Conservation (phyloP, 2,329 filamentous ascomycete genomes). For the Metarhizium rileyi region DNA sequence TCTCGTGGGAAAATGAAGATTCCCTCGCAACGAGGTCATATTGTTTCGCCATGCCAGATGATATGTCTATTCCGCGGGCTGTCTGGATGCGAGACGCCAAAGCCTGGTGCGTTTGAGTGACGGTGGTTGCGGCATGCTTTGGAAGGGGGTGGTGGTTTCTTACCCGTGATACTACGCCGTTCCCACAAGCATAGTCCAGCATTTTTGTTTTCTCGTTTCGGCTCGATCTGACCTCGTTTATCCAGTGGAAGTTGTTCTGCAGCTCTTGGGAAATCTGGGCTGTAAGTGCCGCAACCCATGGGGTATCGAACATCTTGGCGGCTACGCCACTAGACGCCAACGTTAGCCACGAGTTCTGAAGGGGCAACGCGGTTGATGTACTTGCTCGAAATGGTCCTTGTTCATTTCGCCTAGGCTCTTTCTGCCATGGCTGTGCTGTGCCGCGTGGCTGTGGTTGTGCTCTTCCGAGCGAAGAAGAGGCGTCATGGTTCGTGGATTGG, state of each 20-base stretch:
- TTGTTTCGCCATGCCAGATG: slow-evolving; percentile 19
- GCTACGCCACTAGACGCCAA: slow-evolving; percentile 10
- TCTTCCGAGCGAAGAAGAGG: neutral
- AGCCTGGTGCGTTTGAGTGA: slow-evolving; percentile 21
- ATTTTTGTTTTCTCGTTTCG: slow-evolving; percentile 11
- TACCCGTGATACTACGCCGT: slow-evolving; percentile 16
- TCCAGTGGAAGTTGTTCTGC: slow-evolving; percentile 16
- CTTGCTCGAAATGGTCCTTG: slow-evolving; percentile 18
- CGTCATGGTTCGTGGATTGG: neutral
- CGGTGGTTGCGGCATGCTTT: too few species aligned
- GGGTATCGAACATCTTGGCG: slow-evolving; percentile 10
- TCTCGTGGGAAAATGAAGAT: slow-evolving; percentile 12
- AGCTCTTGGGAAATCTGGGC: slow-evolving; percentile 17
- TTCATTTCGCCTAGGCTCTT: slow-evolving; percentile 14
- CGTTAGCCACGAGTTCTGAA: too few species aligned
- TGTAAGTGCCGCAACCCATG: slow-evolving; percentile 16
- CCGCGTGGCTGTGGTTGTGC: neutral
- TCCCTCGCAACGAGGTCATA: slow-evolving; percentile 21
- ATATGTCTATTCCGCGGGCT: slow-evolving; percentile 26
- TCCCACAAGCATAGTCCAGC: slow-evolving; percentile 23
- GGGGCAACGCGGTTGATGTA: neutral
- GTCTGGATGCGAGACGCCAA: slow-evolving; percentile 19
- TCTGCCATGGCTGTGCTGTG: neutral
- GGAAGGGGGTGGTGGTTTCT: neutral
- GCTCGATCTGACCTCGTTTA: slow-evolving; percentile 9